Base-by-base conservation (phyloP, 2,329 filamentous ascomycete species). In the Aspergillus alliaceus region DNA sequence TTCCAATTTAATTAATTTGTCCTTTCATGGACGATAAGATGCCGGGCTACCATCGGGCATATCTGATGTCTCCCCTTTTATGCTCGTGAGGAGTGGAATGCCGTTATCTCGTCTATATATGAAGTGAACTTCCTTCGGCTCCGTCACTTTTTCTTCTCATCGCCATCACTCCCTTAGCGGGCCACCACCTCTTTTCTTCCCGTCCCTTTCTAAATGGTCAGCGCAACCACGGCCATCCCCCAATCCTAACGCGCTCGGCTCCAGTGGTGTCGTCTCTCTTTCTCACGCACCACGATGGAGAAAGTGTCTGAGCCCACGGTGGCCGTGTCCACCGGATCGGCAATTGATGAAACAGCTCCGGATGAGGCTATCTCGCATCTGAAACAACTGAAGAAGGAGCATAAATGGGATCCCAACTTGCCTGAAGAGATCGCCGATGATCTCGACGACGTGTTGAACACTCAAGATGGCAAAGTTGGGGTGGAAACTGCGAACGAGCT, bases 391-490 rank as follows among this genome's bases (percentile, higher is more conserved):
- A 83, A 86, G 66, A 80, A 81, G 65, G 79, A 83, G 59, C 86
- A 88, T 71, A 81, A 83, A 62, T 82, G 86, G 72, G 86, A 89
- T 60, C 85, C 85, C 37, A 88, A 89, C 66, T 70, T 89, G 62
- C 84, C 85, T n/a, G 77, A 86, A 58, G 84, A 86, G 59, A 80
- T 87, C 48, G 74, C 84, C 51, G 82, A 84, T 59, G 83, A 86
- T 70, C 79, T 88, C 59, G 84, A 87, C 57, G 78, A n/a, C n/a
- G n/a, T n/a, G n/a, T n/a, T n/a, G n/a, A n/a, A n/a, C n/a, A n/a
- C n/a, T n/a, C n/a, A n/a, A n/a, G n/a, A 80, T 57, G 82, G 86
- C 70, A 77, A 80, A 64, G 82, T 83, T 69, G 83, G 82, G 54
- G 72, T 83, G 50, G 79, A 81, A 58, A 80, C 87, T 62, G 83